A percentile compares a stretch with the other conserved stretches of the same genome.
phyloP scores from a whole-genome alignment of 2,329 filamentous ascomycete genomes.

The Colletotrichum sp. region DNA sequence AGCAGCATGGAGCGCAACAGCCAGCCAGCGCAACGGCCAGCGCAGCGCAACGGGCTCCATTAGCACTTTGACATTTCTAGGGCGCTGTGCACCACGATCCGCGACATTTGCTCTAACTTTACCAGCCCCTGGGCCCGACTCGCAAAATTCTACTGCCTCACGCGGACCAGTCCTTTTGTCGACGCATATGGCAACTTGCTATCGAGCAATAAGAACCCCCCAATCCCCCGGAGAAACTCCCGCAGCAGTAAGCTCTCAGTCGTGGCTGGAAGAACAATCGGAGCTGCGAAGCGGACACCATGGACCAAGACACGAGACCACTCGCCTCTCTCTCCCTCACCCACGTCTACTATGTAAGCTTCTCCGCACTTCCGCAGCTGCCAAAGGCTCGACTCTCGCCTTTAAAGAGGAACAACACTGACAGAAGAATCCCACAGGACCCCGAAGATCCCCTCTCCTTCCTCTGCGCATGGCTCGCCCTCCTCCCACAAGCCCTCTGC shows the following conservation, averaged over 20 bases:
- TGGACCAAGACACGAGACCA: slow-evolving; percentile 49
- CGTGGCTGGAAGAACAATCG: neutral
- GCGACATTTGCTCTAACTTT: slow-evolving; percentile 18
- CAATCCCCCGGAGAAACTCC: neutral
- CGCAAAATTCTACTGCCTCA: neutral
- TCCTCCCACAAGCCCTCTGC: slow-evolving; percentile 89
- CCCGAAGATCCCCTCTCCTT: slow-evolving; percentile 85
- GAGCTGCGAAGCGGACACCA: slow-evolving; percentile 18
- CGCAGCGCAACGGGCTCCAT: neutral
- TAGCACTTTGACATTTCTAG: slow-evolving; percentile 13
- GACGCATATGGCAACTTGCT: neutral
- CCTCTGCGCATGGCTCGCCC: slow-evolving; percentile 89
- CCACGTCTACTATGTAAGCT: slow-evolving; percentile 83
- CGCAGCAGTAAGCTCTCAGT: neutral
- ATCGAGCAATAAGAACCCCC: neutral
- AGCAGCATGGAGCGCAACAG: neutral
- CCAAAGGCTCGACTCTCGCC: neutral
- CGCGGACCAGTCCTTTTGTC: neutral
- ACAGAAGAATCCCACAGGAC: slow-evolving; percentile 61
- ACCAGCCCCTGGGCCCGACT: slow-evolving; percentile 15
- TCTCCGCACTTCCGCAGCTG: neutral
- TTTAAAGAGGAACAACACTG: neutral
- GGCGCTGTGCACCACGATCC: slow-evolving; percentile 21
- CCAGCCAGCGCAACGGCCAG: neutral
- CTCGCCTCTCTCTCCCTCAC: slow-evolving; percentile 92